Percentiles rank a stretch among this genome's conserved stretches.
Conservation (phyloP, 495 filamentous ascomycete species). For the Aspergillus avenaceus region DNA sequence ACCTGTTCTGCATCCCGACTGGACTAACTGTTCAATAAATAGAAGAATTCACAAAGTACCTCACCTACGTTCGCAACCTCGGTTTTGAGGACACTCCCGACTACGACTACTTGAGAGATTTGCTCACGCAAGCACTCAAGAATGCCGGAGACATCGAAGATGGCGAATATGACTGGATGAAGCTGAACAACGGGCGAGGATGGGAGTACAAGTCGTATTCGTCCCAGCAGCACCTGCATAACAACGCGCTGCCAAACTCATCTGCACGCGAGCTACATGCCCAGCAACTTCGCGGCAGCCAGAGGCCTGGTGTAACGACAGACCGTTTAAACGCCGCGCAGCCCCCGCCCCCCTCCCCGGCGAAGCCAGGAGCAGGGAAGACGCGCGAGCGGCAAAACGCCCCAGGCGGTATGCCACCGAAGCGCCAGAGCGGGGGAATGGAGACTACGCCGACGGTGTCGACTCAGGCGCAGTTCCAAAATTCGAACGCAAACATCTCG, state of each 20-base stretch:
- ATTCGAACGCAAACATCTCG: conserved; percentile 79
- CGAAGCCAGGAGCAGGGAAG: conserved; percentile 74
- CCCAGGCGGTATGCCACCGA: conserved; percentile 61
- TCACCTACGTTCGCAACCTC: conserved; percentile 94
- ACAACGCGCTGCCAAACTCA: conserved; percentile 67
- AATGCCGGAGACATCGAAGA: conserved; percentile 92
- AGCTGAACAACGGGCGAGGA: conserved; percentile 89
- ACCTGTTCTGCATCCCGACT: neutral
- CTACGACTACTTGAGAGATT: conserved; percentile 95
- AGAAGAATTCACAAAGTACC: conserved; percentile 96
- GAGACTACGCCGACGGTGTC: conserved; percentile 79
- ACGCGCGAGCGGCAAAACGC: conserved; percentile 77
- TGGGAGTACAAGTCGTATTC: conserved; percentile 92
- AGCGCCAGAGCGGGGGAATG: conserved; percentile 73
- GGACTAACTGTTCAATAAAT: conserved; percentile 16
- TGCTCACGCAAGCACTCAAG: conserved; percentile 96
- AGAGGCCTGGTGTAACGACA: conserved; percentile 63
- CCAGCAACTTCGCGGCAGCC: conserved; percentile 55
- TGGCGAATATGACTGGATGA: conserved; percentile 99
- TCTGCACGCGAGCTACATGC: conserved; percentile 75
- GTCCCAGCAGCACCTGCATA: conserved; percentile 69
- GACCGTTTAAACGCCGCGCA: conserved; percentile 97
- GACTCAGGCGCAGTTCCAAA: conserved; percentile 87
- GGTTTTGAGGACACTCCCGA: conserved; percentile 98
- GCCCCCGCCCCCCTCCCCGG: conserved; percentile 84